Percentiles rank a stretch among this genome's conserved stretches.
Conservation (phyloP, 345 rosid species). For the Streptanthus diversifolius region DNA sequence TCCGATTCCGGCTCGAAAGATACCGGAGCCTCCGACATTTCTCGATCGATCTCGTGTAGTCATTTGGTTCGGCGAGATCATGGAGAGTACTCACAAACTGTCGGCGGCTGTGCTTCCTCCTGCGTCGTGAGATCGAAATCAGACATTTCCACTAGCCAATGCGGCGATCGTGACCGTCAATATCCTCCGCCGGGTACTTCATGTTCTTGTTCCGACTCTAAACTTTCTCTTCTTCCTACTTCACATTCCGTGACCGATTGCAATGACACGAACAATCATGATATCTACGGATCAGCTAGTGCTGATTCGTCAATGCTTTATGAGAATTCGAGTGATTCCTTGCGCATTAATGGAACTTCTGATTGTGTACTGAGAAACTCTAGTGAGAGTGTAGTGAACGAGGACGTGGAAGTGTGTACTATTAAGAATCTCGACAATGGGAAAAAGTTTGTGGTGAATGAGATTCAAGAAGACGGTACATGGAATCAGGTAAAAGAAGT, state of each 20-base stretch:
- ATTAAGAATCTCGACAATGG: conserved; percentile 90
- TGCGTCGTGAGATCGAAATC: conserved; percentile 51
- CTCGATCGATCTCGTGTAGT: conserved; percentile 45
- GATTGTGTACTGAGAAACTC: conserved; percentile 31
- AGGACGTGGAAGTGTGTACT: conserved; percentile 46
- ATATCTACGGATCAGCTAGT: conserved; percentile 2
- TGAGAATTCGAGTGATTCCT: conserved; percentile 17
- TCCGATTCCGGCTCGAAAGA: conserved; percentile 22
- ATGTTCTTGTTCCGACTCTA: conserved; percentile 39
- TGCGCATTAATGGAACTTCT: conserved; percentile 14
- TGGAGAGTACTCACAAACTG: conserved; percentile 19
- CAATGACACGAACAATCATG: not conserved
- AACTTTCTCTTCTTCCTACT: not conserved
- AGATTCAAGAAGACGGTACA: conserved; percentile 74
- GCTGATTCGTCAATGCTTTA: conserved; percentile 36
- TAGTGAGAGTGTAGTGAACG: conserved; percentile 32
- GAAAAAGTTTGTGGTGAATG: conserved; percentile 80
- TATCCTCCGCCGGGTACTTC: conserved; percentile 30
- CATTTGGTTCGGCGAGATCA: conserved; percentile 30
- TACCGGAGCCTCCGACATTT: conserved; percentile 25
- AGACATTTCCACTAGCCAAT: conserved; percentile 34
- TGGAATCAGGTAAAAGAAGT: conserved; percentile 84
- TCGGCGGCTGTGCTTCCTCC: conserved; percentile 9
- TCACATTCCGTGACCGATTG: conserved; percentile 19
- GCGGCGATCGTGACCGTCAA: conserved; percentile 21